Evolutionary conservation across 306 rosid genomes (phyloP).

Genomic region (Styphnolobium japonicum): DNA sequence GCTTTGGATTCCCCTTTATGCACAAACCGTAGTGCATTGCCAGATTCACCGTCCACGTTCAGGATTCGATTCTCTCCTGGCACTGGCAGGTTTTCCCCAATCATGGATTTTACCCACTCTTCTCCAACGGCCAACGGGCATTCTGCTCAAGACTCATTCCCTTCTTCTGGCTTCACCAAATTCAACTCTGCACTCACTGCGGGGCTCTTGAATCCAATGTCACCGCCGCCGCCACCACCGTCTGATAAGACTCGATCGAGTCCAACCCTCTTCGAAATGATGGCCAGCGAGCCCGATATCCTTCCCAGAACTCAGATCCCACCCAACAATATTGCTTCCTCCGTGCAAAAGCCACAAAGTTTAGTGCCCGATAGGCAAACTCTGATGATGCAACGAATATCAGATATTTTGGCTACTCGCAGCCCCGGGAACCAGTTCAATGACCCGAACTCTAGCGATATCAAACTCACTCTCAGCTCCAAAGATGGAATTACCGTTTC

Average conservation of each 20-base stretch:
- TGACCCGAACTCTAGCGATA: constrained; percentile 63
- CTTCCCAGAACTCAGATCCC: constrained; percentile 65
- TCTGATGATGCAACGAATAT: constrained; percentile 71
- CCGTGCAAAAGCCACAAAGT: constrained; percentile 44
- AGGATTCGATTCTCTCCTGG: constrained; percentile 68
- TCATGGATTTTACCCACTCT: constrained; percentile 64
- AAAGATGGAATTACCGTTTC: constrained; percentile 71
- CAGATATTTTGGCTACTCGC: constrained; percentile 56
- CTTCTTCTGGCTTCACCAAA: constrained; percentile 70
- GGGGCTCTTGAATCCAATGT: constrained; percentile 89
- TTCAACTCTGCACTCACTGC: constrained; percentile 91
- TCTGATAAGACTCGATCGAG: constrained; percentile 82
- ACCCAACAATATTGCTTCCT: constrained; percentile 20
- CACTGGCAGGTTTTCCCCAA: constrained; percentile 64
- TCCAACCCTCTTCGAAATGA: constrained; percentile 92
- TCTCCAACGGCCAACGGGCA: constrained; percentile 53
- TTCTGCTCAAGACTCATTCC: constrained; percentile 57
- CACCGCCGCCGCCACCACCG: constrained; percentile 81
- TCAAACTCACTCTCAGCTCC: constrained; percentile 75
- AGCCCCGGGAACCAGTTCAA: constrained; percentile 91
- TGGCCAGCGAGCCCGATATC: constrained; percentile 85
- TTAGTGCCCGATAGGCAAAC: constrained; percentile 53
- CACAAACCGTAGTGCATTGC: constrained; percentile 3
- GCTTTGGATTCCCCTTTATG: background rate
- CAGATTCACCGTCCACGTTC: constrained; percentile 29